Evolutionary conservation across 2,329 filamentous ascomycete genomes (phyloP), one percentile per base, ranked within the genome.

Genomic region (Microascus cirrosus): DNA sequence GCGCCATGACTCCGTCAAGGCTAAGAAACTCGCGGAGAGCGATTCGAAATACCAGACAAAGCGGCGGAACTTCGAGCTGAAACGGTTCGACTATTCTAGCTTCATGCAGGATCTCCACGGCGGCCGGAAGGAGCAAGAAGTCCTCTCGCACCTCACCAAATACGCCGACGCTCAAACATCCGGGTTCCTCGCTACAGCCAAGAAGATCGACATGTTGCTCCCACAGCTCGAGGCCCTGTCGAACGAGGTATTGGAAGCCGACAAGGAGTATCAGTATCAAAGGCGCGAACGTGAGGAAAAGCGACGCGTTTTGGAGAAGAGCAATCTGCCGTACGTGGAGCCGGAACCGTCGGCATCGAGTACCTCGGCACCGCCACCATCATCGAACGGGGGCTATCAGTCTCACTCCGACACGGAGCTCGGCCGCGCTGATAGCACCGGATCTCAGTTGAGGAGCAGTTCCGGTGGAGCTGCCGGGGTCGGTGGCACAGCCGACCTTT

Each of bases 41-140:
- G 94, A 99, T 70, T 88, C 89, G 35, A 99, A 99, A 68, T 99
- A 97, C 68, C 93, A 97, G 70, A 85, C 81, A 53, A 97, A 97
- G 75, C 84, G 92, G 63, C 86, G 90, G 52, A 96, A 91, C 64
- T 99, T 99, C 66, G 94, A 99, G 74, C 80, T 99, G 59, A 96
- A 95, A 74, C 86, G 95, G 11, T 99, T 99, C 66, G 95, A 99
- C 71, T 99, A 99, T 70, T 97, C 93, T 2, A 96, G 90, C 15
- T 99, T 97, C 68, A 95, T 99, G 89, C 93, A 97, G 67, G 94
- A 99, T 74, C 79, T 99, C n/a, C 94, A 97, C 62, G 94, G 94
- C 34, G 94, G 94, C n/a, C 86, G 94, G 61, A 99, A 97, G 70
- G 94, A 99, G 66, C 94, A 97, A 67, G 94, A 99, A 69, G 89